Conservation (phyloP, 345 rosid species). For the Anacardium occidentale region DNA sequence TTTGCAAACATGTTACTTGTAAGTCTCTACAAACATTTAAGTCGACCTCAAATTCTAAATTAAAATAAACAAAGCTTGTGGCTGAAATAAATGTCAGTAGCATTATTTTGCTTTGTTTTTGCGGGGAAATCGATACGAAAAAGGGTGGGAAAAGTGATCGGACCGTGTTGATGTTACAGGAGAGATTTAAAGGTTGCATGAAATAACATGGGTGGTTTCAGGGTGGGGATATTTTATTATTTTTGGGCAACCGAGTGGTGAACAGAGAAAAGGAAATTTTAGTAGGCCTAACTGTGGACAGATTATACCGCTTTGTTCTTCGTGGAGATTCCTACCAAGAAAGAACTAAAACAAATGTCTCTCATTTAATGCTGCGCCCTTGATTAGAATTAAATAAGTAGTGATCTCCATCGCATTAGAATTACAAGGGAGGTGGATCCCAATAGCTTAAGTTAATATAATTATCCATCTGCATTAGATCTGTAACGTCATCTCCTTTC, state of each 20-base stretch:
- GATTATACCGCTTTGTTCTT: not conserved
- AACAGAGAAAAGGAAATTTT: not conserved
- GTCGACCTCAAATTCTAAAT: too few species aligned
- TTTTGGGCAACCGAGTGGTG: not conserved
- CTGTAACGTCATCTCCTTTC: not conserved
- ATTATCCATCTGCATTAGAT: not conserved
- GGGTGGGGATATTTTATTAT: too few species aligned
- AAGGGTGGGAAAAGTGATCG: too few species aligned
- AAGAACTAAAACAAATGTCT: not conserved
- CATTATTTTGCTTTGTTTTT: too few species aligned
- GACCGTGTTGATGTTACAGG: too few species aligned
- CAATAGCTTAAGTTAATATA: not conserved
- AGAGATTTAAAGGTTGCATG: too few species aligned
- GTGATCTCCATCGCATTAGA: not conserved
- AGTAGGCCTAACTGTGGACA: not conserved
- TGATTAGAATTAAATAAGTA: not conserved
- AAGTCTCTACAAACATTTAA: not conserved
- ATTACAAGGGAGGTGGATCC: not conserved
- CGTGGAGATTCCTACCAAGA: slow-evolving; percentile 13
- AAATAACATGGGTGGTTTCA: too few species aligned
- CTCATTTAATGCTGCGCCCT: too few species aligned
- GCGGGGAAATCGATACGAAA: too few species aligned
- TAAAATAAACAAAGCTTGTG: too few species aligned
- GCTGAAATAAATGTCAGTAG: too few species aligned
- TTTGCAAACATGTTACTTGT: not conserved